Evolutionary conservation across 108 stramenopile genomes (phyloP), one percentile per base, ranked within the genome.

Genomic region (Aurantiochytrium sp.): DNA sequence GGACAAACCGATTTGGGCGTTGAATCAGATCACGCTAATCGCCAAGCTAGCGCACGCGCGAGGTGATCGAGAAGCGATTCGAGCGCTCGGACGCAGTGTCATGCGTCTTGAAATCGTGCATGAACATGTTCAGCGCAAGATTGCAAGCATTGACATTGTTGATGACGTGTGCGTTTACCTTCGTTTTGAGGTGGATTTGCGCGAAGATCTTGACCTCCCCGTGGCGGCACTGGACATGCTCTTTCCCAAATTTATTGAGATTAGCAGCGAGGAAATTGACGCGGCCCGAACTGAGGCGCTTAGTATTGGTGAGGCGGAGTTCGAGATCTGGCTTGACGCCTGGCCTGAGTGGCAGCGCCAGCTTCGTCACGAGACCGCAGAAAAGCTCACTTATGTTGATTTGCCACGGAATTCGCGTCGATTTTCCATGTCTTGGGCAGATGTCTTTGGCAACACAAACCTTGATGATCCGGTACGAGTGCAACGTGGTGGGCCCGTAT

Each of bases 321-420:
- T 83, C 49, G 76, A 83, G 51, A 53, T 83, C 25, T 83, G 76
- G 76, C 76, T 83, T 12, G 23, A 83, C 16, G 3, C 19, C 28
- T 83, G 76, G 76, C 76, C 76, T 6, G 76, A 83, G 51, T 83
- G 76, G 76, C 76, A 83, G 49, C 45, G 51, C 49, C 76, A 53
- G 25, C 76, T 53, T 43, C 76, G 76, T 16, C 23, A 55, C 45
- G 51, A 83, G 51, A 23, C 51, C 51, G 76, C 76, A 6, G 76
- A 55, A 0, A 45, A 47, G 28, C 10, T 83, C n/a, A 12, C 45
- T 83, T 83, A 12, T 47, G 51, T 2, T 0, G 16, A 4, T 43
- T 23, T 83, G n/a, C 6, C 76, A 25, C 76, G 51, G 2, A 83
- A 47, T 12, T 83, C 76, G 51, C 45, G 28, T 6, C 76, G 76